These are phyloP conservation scores for Tuber aestivum DNA, from an alignment of 495 filamentous ascomycete species.

Conservation along the genomic window DNA sequence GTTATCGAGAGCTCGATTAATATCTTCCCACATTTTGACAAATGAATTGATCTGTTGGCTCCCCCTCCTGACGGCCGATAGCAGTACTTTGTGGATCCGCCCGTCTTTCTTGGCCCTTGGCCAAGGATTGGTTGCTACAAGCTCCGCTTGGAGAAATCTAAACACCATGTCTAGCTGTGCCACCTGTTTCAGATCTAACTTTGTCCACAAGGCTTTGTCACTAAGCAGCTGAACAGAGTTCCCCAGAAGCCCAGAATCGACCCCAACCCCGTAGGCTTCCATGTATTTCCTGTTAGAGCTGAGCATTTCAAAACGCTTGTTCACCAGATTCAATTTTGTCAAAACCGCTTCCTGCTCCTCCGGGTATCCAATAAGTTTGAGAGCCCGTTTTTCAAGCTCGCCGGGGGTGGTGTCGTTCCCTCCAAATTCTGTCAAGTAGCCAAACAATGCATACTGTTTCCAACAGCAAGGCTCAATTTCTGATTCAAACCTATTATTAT, in stretches of 20 bases:
- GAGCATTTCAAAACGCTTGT: slow-evolving; percentile 14
- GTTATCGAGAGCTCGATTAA: not conserved
- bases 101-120: not conserved
- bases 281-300: not conserved
- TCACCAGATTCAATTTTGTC: slow-evolving; percentile 20
- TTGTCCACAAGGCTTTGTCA: not conserved
- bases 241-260: slow-evolving; percentile 9
- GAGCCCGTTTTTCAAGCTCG: not conserved
- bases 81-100: not conserved
- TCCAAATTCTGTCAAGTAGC: slow-evolving; percentile 6
- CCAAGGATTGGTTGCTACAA: not conserved
- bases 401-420: not conserved
- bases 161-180: not conserved
- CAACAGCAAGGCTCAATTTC: slow-evolving; percentile 13
- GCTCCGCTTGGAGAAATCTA: slow-evolving; percentile 10
- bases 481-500: slow-evolving; percentile 4
- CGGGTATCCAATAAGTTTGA: not conserved
- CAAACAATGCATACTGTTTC: slow-evolving; percentile 17
- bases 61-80: not conserved
- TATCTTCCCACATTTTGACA: slow-evolving; percentile 1
- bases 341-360: slow-evolving; percentile 12
- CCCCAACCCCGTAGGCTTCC: slow-evolving; percentile 20
- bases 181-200: not conserved
- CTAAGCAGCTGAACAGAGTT: slow-evolving; percentile 13
- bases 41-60: not conserved